Evolutionary conservation across 23 red algal species (phyloP).

Genomic region (Pyropia yezoensis): DNA sequence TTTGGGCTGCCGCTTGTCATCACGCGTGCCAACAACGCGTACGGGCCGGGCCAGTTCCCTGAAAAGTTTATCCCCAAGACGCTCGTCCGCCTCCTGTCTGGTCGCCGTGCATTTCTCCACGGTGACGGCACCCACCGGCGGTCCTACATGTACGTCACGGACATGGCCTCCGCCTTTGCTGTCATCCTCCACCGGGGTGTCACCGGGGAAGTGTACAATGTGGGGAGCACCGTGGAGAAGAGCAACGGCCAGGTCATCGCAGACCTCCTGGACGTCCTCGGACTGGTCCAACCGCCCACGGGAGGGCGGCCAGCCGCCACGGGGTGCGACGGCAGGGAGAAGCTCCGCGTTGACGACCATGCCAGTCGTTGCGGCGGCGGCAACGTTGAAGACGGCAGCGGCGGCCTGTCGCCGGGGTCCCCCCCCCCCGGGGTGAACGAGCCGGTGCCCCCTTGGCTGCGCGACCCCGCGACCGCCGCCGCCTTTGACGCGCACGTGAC

Average conservation of each 20-base stretch:
- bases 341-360: too few relatives aligned
- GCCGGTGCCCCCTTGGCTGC: too few relatives aligned
- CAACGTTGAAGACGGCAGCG: neutral
- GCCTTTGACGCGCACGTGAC: conserved; percentile 35
- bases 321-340: neutral
- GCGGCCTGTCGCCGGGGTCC: neutral
- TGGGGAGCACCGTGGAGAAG: conserved; percentile 80
- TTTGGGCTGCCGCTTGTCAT: conserved; percentile 93
- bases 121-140: conserved; percentile 70
- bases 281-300: conserved; percentile 5
- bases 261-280: conserved; percentile 55
- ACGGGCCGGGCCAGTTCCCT: conserved; percentile 94
- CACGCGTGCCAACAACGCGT: conserved; percentile 93
- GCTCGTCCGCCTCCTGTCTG: conserved; percentile 40
- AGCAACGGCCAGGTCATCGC: conserved; percentile 73
- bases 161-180: conserved; percentile 83
- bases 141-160: conserved; percentile 79
- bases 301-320: neutral
- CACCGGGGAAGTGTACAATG: conserved; percentile 84
- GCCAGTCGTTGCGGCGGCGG: neutral
- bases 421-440: neutral
- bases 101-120: conserved; percentile 65
- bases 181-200: conserved; percentile 80
- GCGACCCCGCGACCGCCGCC: too few relatives aligned
- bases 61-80: conserved; percentile 97